These are phyloP conservation scores for Cenococcum geophilum DNA, from an alignment of 495 filamentous ascomycete genomes.

Conservation along the genomic window DNA sequence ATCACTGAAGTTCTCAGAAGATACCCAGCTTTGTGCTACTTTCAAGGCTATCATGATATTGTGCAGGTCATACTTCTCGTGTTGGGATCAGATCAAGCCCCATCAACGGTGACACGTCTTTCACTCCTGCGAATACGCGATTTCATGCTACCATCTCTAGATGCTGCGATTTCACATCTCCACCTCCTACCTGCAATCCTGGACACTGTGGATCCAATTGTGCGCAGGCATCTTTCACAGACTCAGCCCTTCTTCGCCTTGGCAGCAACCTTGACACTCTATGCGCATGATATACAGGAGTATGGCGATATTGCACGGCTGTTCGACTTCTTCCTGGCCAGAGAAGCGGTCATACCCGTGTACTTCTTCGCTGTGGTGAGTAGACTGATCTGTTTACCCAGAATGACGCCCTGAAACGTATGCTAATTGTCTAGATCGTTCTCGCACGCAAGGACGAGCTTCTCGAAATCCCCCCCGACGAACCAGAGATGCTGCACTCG, in stretches of 20 bases:
- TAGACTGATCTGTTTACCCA: not conserved
- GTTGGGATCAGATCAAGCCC: conserved; percentile 52
- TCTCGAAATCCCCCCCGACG: conserved; percentile 70
- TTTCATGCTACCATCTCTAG: conserved; percentile 92
- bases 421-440: conserved; percentile 53
- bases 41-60: conserved; percentile 98
- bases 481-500: conserved; percentile 91
- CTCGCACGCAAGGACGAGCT: conserved; percentile 73
- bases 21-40: conserved; percentile 86
- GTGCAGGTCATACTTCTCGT: conserved; percentile 93
- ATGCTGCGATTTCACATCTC: conserved; percentile 73
- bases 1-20: conserved; percentile 70
- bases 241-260: conserved; percentile 90
- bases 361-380: conserved; percentile 73
- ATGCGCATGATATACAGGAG: conserved; percentile 89
- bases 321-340: conserved; percentile 84
- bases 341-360: conserved; percentile 74
- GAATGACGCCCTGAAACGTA: not conserved
- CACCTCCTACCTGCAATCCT: conserved; percentile 79
- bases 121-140: conserved; percentile 87
- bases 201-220: conserved; percentile 54
- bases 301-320: conserved; percentile 81
- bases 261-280: conserved; percentile 83
- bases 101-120: conserved; percentile 62
- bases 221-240: conserved; percentile 65